Percentiles rank a stretch among this genome's conserved stretches.
Evolutionary conservation across 768 basidiomycete species (phyloP).

Genomic region (Boletus subcaerulescens): DNA sequence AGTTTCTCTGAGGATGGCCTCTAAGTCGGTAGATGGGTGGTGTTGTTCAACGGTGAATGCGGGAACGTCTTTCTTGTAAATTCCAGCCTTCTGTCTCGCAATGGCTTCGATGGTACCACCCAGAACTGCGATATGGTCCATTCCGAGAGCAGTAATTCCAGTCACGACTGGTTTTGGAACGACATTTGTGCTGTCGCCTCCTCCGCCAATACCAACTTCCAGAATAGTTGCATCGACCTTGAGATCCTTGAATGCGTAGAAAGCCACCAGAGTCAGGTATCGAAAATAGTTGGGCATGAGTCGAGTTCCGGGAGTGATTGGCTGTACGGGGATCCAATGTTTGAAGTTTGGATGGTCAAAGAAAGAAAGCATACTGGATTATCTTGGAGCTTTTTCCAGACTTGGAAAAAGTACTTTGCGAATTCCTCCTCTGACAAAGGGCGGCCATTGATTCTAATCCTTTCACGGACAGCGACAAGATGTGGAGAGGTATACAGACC

Average conservation of each 20-base stretch:
- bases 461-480: conserved; percentile 90
- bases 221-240: conserved; percentile 88
- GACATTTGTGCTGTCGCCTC: conserved; percentile 93
- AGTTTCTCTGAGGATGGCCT: conserved; percentile 62
- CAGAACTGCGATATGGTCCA: conserved; percentile 86
- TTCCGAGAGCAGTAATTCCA: conserved; percentile 85
- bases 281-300: conserved; percentile 91
- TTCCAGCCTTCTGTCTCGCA: conserved; percentile 94
- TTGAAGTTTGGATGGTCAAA: neutral
- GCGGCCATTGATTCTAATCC: conserved; percentile 88
- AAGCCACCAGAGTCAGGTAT: conserved; percentile 89
- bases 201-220: conserved; percentile 95
- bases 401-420: conserved; percentile 90
- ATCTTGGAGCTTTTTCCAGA: conserved; percentile 86
- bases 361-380: conserved; percentile 44
- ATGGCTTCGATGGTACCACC: conserved; percentile 89
- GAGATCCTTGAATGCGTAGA: conserved; percentile 79
- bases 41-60: conserved; percentile 84
- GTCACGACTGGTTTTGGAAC: conserved; percentile 89
- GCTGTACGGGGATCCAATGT: conserved; percentile 36
- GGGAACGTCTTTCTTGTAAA: conserved; percentile 90
- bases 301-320: conserved; percentile 46
- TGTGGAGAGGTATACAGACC: conserved; percentile 98
- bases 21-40: conserved; percentile 63
- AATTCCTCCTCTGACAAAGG: conserved; percentile 89